Base-by-base conservation (phyloP, 257 asterid genomes). In the Jaltomata sinuosa region DNA sequence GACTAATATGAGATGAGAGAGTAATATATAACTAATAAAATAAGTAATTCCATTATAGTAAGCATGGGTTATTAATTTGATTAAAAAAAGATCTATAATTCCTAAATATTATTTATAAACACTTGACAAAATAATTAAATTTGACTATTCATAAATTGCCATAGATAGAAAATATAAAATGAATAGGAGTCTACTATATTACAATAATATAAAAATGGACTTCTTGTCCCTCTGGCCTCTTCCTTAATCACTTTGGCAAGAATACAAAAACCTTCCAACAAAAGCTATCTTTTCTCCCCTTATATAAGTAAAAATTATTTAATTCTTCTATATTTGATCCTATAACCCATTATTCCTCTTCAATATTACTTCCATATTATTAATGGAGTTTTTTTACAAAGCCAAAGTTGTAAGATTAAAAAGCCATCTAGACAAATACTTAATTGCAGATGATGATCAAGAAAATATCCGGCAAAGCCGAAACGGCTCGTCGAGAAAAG, bases 361-460 rank as follows among this genome's bases (percentile, higher is more conserved):
- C 34, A 11, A 22, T 4, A 4, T 57, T 36, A 6, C 50, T 31
- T 14, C 16, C 19, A 65, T 10, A 49, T 59, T 59, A 38, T 11
- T 10, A 6, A 95, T 96, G 99, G 98, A 96, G 18, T 89, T 93
- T 79, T 96, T 96, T 89, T 87, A 61, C 47, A 90, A 93, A 42
- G 86, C 89, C 4, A 92, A 92, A 68, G 97, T 92, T 0, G 97
- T 96, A 3, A 89, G 81, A 77, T 90, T 96, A 6, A 90, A 85
- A 67, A 91, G 96, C 87, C 99, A 94, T 90, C 77, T 93, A 2
- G 92, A 88, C 89, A 97, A 95, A 69, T 97, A 94, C 91, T 62
- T 97, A 31, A 89, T 90, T 32, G 98, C 99, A 83, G 97, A 89
- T 53, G 98, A 97, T 21, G 98, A 97, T 50, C 96, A 91, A 27